Evolutionary conservation across 148 eudicot genomes (phyloP), one percentile per base, ranked within the genome.

Genomic region (Fagopyrum homotropicum): DNA sequence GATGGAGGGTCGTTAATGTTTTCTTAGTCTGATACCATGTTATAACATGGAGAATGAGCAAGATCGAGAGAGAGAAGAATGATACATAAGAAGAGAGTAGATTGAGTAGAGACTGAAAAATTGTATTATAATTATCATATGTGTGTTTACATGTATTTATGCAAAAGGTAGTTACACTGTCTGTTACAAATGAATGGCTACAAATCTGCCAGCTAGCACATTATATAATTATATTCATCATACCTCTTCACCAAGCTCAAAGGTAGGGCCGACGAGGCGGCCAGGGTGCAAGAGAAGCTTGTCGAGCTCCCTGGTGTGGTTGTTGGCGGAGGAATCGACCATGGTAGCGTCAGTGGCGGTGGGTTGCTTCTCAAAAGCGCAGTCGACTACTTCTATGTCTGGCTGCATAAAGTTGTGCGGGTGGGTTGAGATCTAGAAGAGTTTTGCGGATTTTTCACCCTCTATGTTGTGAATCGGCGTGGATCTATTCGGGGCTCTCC

Each of bases 251-350:
- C 97, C 85, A 45, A 93, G 93, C 59, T 85, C 86, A 76, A 94
- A 94, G 74, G 69, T 79, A 35, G 97, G 87, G 73, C 85, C 91
- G 54, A 91, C 97, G 72, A 94, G 90, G 48, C 85, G 85, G n/a
- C 98, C 97, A 30, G 88, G 87, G 59, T 97, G 89, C 64, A 91
- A 83, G 46, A 94, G 93, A 77, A 94, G 97, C 84, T 92, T 88
- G 86, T 94, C 98, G 45, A 94, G 97, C 89, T 94, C 98, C 73
- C 97, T 71, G 10, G 97, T 91, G 76, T 89, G 82, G 83, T 84
- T 81, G 75, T 76, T 83, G 80, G 81, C 83, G 60, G 86, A 78
- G 46, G 90, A 80, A 69, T 84, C 89, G 57, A 82, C 90, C 96
- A 93, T 93, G 48, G 79, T n/a, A 51, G 52, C 63, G 78, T 84